Evolutionary conservation across 495 filamentous ascomycete species (phyloP), one percentile per base, ranked within the genome.

Genomic region (Penicillium alfredii): DNA sequence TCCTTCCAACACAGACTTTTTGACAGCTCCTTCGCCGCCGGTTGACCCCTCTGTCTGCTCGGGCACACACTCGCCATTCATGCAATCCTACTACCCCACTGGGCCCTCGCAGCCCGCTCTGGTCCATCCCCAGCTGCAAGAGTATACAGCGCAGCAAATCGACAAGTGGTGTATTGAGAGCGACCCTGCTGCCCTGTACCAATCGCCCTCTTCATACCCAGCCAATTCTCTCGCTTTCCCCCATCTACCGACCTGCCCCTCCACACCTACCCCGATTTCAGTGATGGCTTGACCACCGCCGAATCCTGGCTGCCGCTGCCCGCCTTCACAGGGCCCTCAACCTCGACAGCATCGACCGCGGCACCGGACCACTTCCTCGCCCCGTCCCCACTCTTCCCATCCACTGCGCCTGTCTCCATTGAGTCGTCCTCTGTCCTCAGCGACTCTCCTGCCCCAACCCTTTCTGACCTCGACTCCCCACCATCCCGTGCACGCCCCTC

Each of bases 101-200:
- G 34, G 35, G 6, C 17, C 40, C n/a, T 18, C 35, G 0, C 41
- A 39, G 16, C 3, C 29, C 6, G 4, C 29, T 0, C 29, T 39
- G 7, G 20, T 15, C 11, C 8, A 14, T 1, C 32, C 35, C 4
- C 15, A 3, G 5, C 10, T 33, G n/a, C 46, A 38, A 8, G 43
- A 47, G 4, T 55, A 51, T 10, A 49, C 35, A 4, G 22, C 45
- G 1, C 45, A 54, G 22, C 40, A 56, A 15, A 51, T 57, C 22
- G 32, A 48, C 12, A 43, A 49, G 35, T 51, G 46, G 44, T 54
- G 47, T 30, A 44, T 55, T 14, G 47, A 57, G 12, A 50, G 43
- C 31, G 39, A 46, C 14, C 32, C 35, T 8, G 12, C 35, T 2
- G 26, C 12, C 15, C 28, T 17, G 1, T n/a, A 47, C 19, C 39